Percentiles rank a stretch among this genome's conserved stretches.
Conservation (phyloP, 805 yeast genomes). For the Lachancea fermentati region DNA sequence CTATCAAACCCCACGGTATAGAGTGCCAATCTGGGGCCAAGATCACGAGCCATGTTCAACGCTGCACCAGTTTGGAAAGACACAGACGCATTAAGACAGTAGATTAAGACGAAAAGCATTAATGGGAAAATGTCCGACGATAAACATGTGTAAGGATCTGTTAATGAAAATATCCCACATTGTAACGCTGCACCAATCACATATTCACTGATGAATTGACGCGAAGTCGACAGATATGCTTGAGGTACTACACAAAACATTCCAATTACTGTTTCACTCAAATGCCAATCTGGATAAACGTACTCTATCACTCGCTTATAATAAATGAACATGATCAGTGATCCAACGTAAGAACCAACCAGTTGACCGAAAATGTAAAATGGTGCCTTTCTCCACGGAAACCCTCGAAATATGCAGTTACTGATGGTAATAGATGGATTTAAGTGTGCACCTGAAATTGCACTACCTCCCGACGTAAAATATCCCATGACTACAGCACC, state of each 20-base stretch:
- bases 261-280: conserved; percentile 34
- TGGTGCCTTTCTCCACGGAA: conserved; percentile 45
- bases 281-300: conserved; percentile 25
- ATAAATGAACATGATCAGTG: conserved; percentile 40
- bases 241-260: conserved; percentile 44
- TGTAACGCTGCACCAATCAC: conserved; percentile 41
- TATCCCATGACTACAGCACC: conserved; percentile 49
- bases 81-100: conserved; percentile 42
- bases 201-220: conserved; percentile 45
- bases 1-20: conserved; percentile 43
- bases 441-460: conserved; percentile 52
- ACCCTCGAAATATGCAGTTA: conserved; percentile 44
- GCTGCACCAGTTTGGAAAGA: conserved; percentile 54
- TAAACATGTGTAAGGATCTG: conserved; percentile 46
- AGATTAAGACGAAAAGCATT: conserved; percentile 41
- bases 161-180: conserved; percentile 44
- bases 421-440: conserved; percentile 49
- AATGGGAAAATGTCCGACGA: conserved; percentile 43
- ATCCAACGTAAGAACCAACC: conserved; percentile 45
- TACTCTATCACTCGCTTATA: conserved; percentile 35
- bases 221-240: conserved; percentile 35
- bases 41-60: conserved; percentile 49
- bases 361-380: conserved; percentile 42
- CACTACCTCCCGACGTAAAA: conserved; percentile 44
- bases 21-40: conserved; percentile 48